Evolutionary conservation across 2,329 filamentous ascomycete species (phyloP).

Genomic region (Fusarium sp.): DNA sequence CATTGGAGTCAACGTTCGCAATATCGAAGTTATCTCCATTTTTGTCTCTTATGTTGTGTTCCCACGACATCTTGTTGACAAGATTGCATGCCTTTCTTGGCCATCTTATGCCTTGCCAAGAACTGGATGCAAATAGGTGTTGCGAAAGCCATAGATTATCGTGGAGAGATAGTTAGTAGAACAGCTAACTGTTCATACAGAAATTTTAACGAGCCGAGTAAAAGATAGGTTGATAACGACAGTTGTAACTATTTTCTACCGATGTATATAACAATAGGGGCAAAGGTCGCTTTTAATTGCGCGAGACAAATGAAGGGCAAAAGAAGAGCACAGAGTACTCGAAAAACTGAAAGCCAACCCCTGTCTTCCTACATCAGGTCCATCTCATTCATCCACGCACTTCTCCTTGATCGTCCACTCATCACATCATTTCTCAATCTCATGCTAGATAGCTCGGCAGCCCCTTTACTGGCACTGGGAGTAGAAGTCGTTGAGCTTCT

Average conservation of each 20-base stretch:
- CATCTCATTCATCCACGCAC: not conserved
- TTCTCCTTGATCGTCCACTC: not conserved
- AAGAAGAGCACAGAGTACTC: conserved; percentile 5
- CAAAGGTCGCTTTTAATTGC: conserved; percentile 21
- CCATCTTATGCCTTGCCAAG: not conserved
- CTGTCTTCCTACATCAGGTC: not conserved
- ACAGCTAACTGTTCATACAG: not conserved
- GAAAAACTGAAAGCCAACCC: conserved; percentile 5
- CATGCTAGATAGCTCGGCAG: not conserved
- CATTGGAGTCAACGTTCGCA: not conserved
- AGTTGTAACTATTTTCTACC: conserved; percentile 26
- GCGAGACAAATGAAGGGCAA: conserved; percentile 25
- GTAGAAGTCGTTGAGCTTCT: conserved; percentile 52
- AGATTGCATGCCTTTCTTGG: not conserved
- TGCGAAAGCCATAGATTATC: not conserved
- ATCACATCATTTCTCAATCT: not conserved
- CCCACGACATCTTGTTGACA: not conserved
- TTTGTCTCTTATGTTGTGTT: not conserved
- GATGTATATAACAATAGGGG: conserved; percentile 19
- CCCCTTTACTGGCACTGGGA: conserved; percentile 52
- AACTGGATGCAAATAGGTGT: not conserved
- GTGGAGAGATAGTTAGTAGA: not conserved
- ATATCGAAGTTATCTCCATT: not conserved
- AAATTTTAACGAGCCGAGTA: not conserved
- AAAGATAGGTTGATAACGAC: conserved; percentile 20